These are phyloP conservation scores for Fusarium sp. DNA, from an alignment of 2,329 filamentous ascomycete species.

Conservation along the genomic window DNA sequence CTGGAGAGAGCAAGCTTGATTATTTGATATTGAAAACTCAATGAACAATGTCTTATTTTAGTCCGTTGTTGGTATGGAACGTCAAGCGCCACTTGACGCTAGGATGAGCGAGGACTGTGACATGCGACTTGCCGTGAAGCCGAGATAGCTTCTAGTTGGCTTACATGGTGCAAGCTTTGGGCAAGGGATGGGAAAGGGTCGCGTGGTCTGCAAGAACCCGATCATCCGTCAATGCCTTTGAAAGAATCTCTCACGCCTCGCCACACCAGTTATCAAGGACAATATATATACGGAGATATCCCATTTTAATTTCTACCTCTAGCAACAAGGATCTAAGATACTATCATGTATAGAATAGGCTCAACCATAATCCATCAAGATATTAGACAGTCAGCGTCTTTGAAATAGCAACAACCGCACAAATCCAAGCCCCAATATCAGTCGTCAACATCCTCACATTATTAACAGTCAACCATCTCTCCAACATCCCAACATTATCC, in stretches of 20 bases:
- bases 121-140: conserved; percentile 16
- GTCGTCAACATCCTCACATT: conserved; percentile 47
- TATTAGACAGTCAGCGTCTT: conserved; percentile 38
- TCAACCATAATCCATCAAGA: not conserved
- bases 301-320: not conserved
- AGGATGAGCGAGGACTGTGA: not conserved
- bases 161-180: too few relatives aligned
- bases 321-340: not conserved
- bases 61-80: not conserved
- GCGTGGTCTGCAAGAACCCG: not conserved
- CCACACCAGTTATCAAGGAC: not conserved
- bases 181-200: not conserved
- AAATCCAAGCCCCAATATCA: conserved; percentile 50
- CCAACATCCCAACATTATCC: conserved; percentile 46
- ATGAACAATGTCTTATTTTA: not conserved
- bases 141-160: not conserved
- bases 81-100: conserved; percentile 5
- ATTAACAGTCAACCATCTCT: conserved; percentile 49
- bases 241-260: not conserved
- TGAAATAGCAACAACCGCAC: conserved; percentile 46
- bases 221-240: not conserved
- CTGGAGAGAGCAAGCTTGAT: not conserved
- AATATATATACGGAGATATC: not conserved
- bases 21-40: not conserved
- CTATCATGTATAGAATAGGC: not conserved